A percentile compares a stretch with the other conserved stretches of the same genome.
Conservation (phyloP, 805 yeast genomes). For the Candida xyloterini region DNA sequence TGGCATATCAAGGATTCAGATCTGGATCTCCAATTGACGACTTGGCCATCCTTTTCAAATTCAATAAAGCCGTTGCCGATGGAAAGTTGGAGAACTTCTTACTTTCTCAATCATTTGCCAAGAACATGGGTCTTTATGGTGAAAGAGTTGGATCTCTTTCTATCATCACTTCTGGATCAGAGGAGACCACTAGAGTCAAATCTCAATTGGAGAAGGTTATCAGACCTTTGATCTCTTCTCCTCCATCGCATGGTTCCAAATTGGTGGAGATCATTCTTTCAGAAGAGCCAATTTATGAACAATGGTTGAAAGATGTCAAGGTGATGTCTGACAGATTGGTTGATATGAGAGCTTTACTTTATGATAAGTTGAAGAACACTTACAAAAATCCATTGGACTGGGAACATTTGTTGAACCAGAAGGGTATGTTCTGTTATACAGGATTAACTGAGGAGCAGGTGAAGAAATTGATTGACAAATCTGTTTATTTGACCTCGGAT, state of each 20-base stretch:
- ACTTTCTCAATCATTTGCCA: constrained; percentile 89
- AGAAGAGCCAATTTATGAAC: constrained; percentile 52
- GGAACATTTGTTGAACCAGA: constrained; percentile 84
- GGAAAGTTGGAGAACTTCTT: constrained; percentile 51
- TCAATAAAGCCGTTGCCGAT: constrained; percentile 40
- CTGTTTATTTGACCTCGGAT: constrained; percentile 82
- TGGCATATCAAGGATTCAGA: constrained; percentile 95
- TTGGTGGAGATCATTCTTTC: constrained; percentile 76
- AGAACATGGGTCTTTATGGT: constrained; percentile 93
- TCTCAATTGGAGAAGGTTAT: constrained; percentile 75
- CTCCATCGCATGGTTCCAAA: constrained; percentile 92
- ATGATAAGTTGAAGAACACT: constrained; percentile 51
- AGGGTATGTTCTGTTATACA: constrained; percentile 96
- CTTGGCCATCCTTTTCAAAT: constrained; percentile 45
- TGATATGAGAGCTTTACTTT: constrained; percentile 63
- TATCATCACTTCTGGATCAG: constrained; percentile 53
- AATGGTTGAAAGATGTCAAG: constrained; percentile 82
- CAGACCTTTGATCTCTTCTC: constrained; percentile 87
- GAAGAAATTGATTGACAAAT: constrained; percentile 61
- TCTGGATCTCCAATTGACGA: constrained; percentile 80
- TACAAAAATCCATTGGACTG: constrained; percentile 62
- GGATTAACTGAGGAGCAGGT: constrained; percentile 75
- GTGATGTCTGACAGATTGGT: constrained; percentile 77
- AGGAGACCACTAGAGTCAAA: constrained; percentile 48
- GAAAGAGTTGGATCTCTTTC: constrained; percentile 89